Evolutionary conservation across 208 protist species (phyloP), one percentile per base, ranked within the genome.

Genomic region (Tritrichomonas musculus): DNA sequence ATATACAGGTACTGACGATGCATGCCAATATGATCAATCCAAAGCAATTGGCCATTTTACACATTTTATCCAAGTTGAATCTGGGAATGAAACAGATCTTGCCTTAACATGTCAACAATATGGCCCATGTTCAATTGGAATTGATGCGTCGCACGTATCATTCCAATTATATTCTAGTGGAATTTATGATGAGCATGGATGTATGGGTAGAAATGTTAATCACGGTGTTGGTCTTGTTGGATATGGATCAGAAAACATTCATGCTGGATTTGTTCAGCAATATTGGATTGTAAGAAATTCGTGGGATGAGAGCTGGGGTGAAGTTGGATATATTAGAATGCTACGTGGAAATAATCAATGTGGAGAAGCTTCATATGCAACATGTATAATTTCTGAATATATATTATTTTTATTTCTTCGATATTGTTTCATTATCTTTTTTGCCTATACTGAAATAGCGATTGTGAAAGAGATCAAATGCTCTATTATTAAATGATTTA

Each of bases 271-370:
- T n/a, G n/a, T n/a, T n/a, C n/a, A n/a, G n/a, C n/a, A n/a, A n/a
- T 82, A 82, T 30, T 82, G 73, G 73, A 82, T 82, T n/a, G 50
- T 82, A 5, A 36, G 73, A 3, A 82, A 82, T 25, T 82, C 41
- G 11, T 82, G 73, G 73, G 73, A 41, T 22, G 50, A 20, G 8
- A 33, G 1, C 0, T 82, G 73, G 73, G 73, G 73, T 30, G 73
- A 82, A 30, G 41, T 0, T 50, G 73, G 73, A 30, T 82, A 82
- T 30, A 82, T 82, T 33, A 82, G 20, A 53, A 33, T 82, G 4
- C 3, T 8, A 47, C 47, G 22, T 11, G 41, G 30, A 0, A 94
- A 94, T 39, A 95, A 95, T 75, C 94, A 95, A 57, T 82, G 73
- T 41, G 73, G 73, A 22, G 41, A 53, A 20, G 33, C 73, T 8